Evolutionary conservation across 306 rosid genomes (phyloP).

Genomic region (Glycine tomentella): DNA sequence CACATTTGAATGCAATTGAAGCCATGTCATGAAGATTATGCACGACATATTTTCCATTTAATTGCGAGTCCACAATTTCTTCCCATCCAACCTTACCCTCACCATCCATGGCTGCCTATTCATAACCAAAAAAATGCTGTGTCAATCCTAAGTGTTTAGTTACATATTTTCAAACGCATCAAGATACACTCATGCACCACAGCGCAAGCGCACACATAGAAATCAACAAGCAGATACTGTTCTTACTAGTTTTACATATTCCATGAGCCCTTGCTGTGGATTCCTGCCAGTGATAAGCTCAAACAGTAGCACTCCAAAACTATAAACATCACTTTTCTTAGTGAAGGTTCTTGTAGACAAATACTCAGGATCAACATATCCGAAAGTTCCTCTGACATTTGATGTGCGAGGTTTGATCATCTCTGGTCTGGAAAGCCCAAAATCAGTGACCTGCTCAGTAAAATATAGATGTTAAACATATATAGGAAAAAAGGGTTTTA

Average conservation of each 20-base stretch:
- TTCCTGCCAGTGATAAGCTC: constrained; percentile 59
- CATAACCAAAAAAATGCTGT: constrained; percentile 26
- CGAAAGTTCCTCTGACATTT: constrained; percentile 53
- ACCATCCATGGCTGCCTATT: constrained; percentile 56
- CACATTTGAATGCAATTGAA: constrained; percentile 58
- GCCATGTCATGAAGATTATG: constrained; percentile 49
- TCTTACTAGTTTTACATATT: constrained; percentile 59
- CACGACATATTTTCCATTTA: constrained; percentile 55
- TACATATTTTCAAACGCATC: neutral
- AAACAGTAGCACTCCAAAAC: constrained; percentile 66
- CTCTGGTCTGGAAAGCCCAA: constrained; percentile 60
- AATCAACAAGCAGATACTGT: constrained; percentile 3
- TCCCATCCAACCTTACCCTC: constrained; percentile 60
- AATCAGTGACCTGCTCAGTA: constrained; percentile 55
- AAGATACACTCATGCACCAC: constrained; percentile 2
- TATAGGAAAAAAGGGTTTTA: too few relatives aligned
- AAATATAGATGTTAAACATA: neutral
- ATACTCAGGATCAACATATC: constrained; percentile 60
- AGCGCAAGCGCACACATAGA: neutral
- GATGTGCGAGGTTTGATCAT: constrained; percentile 46
- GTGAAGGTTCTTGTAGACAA: constrained; percentile 56
- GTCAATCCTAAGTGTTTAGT: constrained; percentile 16
- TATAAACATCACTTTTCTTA: constrained; percentile 66
- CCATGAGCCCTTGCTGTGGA: constrained; percentile 66
- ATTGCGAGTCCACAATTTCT: constrained; percentile 54